Percentiles rank a stretch among this genome's conserved stretches.
phyloP scores from a whole-genome alignment of 345 rosid genomes.

The Linum lewisii region DNA sequence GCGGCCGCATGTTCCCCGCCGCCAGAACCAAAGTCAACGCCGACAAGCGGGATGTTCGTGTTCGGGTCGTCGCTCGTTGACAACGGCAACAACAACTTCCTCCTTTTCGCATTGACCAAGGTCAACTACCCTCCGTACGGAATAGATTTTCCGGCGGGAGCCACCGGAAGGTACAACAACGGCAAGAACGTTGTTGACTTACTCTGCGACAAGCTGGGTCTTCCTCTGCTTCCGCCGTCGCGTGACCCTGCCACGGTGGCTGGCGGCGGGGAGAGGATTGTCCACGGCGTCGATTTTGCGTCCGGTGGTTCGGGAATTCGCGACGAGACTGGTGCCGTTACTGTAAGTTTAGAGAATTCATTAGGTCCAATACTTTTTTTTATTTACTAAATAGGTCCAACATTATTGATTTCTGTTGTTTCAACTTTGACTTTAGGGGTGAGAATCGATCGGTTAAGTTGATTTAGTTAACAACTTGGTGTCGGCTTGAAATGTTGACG shows the following conservation, averaged over 20 bases:
- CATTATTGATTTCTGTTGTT: no score
- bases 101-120: neutral
- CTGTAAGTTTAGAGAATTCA: constrained; percentile 12
- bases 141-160: constrained; percentile 44
- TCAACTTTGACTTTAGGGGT: no score
- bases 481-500: no score
- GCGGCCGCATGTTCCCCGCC: neutral
- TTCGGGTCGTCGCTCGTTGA: neutral
- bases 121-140: constrained; percentile 42
- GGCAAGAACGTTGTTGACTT: constrained; percentile 52
- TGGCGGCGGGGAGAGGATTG: constrained; percentile 21
- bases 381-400: no score
- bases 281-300: constrained; percentile 49
- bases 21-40: no score
- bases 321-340: constrained; percentile 39
- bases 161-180: constrained; percentile 53
- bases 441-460: no score
- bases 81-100: neutral
- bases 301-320: constrained; percentile 58
- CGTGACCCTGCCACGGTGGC: constrained; percentile 33
- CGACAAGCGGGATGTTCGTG: neutral
- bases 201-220: constrained; percentile 25
- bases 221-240: constrained; percentile 36
- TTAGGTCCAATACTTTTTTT: no score
- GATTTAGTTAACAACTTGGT: no score